Conservation (phyloP, 495 filamentous ascomycete genomes). For the Annulohypoxylon nitens region DNA sequence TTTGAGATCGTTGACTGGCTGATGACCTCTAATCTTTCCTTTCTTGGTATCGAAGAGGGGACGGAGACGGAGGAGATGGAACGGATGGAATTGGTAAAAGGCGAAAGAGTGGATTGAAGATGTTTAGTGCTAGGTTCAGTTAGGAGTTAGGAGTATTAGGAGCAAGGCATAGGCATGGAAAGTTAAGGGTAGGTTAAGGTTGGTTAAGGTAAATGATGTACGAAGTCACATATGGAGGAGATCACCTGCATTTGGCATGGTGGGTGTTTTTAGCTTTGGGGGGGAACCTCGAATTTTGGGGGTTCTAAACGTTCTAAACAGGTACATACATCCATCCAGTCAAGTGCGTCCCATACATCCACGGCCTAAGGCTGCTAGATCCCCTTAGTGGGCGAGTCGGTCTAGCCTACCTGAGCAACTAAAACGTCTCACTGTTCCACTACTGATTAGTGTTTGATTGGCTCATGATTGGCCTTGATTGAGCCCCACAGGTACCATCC, state of each 20-base stretch:
- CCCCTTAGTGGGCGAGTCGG: slow-evolving; percentile 9
- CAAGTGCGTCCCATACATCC: too few species aligned
- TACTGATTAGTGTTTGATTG: slow-evolving; percentile 19
- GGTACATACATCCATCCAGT: not conserved
- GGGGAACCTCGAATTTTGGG: not conserved
- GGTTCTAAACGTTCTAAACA: slow-evolving; percentile 30
- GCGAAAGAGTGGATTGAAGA: slow-evolving; percentile 25
- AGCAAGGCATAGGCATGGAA: too few species aligned
- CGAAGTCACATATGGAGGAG: slow-evolving; percentile 41
- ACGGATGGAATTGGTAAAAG: slow-evolving; percentile 13
- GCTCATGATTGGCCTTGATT: slow-evolving; percentile 18
- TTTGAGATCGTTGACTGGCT: slow-evolving; percentile 9
- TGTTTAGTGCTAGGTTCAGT: slow-evolving; percentile 6
- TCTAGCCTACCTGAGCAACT: slow-evolving; percentile 39
- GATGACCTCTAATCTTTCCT: slow-evolving; percentile 38
- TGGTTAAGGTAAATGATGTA: slow-evolving; percentile 24
- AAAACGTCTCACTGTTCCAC: slow-evolving; percentile 32
- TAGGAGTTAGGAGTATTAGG: too few species aligned
- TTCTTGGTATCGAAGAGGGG: slow-evolving; percentile 40
- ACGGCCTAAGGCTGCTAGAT: not conserved
- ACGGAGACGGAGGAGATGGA: slow-evolving; percentile 18
- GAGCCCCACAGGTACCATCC: slow-evolving; percentile 34
- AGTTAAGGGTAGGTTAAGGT: slow-evolving; percentile 10
- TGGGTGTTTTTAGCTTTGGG: slow-evolving; percentile 26
- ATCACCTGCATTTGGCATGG: slow-evolving; percentile 46